Evolutionary conservation across 2,329 filamentous ascomycete genomes (phyloP).

Genomic region (Verticillium longisporum): DNA sequence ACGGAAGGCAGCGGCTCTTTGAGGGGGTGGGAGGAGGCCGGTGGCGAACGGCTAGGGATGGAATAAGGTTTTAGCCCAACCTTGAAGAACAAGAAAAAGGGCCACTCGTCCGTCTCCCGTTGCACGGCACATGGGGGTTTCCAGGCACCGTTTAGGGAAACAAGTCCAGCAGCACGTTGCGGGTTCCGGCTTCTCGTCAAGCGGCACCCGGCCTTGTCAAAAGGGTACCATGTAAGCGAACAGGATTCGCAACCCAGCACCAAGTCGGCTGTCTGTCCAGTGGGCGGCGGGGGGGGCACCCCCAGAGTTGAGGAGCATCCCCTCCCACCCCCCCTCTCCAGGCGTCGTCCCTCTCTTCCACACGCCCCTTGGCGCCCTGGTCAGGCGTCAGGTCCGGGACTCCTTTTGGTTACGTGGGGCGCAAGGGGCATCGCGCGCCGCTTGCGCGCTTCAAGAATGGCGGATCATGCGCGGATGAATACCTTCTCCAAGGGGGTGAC

Average conservation of each 20-base stretch:
- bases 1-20: no score
- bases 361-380: neutral
- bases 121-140: neutral
- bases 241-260: neutral
- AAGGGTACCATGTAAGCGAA: neutral
- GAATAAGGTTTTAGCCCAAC: no score
- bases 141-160: neutral
- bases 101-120: no score
- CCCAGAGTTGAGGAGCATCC: neutral
- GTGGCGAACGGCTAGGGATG: no score
- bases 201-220: neutral
- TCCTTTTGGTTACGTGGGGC: neutral
- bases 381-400: neutral
- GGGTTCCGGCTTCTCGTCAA: neutral
- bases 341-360: neutral
- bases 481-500: no score
- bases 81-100: no score
- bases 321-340: neutral
- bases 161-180: no score
- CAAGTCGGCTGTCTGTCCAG: neutral
- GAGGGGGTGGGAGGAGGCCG: no score
- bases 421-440: neutral
- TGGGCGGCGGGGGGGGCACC: no score
- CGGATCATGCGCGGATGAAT: neutral
- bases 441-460: neutral